Conservation (phyloP, 192 early-diverging fungal genomes). For the Backusella parvicylindrica region DNA sequence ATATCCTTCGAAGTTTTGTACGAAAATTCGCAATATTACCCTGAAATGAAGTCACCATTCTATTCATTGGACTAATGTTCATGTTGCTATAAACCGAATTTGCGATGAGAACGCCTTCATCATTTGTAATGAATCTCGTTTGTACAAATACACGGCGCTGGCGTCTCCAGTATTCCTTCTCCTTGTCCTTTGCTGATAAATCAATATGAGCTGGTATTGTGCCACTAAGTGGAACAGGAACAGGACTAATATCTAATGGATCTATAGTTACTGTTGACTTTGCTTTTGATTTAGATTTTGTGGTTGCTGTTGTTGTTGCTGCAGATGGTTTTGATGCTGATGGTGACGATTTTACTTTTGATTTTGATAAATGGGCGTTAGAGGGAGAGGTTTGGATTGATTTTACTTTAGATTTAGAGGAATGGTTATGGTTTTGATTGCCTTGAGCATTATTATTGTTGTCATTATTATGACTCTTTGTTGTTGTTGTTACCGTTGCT, state of each 20-base stretch:
- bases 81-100: slow-evolving; percentile 11
- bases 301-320: not conserved
- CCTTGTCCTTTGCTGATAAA: not conserved
- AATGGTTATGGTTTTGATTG: not conserved
- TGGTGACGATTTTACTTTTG: not conserved
- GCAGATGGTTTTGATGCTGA: not conserved
- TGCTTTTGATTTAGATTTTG: not conserved
- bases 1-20: slow-evolving; percentile 10
- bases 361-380: not conserved
- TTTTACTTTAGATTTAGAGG: not conserved
- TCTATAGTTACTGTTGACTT: not conserved
- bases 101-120: slow-evolving; percentile 7
- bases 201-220: not conserved
- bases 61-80: not conserved
- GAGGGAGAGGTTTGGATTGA: not conserved
- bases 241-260: not conserved
- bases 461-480: not conserved
- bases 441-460: not conserved
- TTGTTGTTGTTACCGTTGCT: not conserved
- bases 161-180: slow-evolving; percentile 22
- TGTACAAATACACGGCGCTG: slow-evolving; percentile 19
- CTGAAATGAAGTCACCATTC: slow-evolving; percentile 7
- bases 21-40: slow-evolving; percentile 19
- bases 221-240: not conserved
- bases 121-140: slow-evolving; percentile 14